Evolutionary conservation across 1,284 basidiomycete genomes (phyloP), one percentile per base, ranked within the genome.

Genomic region (Polyporus tsugae): DNA sequence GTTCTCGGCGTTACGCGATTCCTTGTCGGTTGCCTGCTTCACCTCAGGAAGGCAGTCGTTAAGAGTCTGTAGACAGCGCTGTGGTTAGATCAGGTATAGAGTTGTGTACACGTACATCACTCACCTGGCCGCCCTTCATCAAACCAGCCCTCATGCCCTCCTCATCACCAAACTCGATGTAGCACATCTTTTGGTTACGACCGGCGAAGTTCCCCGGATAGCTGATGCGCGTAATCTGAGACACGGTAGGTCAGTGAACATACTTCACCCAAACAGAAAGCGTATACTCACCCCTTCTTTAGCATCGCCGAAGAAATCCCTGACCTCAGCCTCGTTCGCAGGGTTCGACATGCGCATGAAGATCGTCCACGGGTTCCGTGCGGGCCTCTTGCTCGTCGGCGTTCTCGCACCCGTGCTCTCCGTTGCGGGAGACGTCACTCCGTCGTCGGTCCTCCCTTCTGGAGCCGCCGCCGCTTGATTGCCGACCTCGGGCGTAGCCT

Each of bases 131-230:
- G 74, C 92, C 89, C 74, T 89, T 90, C 70, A 88, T 89, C 33
- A 96, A 80, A 1, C 90, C 95, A 33, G 83, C 86, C 75, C 88
- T 91, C 92, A 96, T 94, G 29, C 89, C 85, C 59, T 91, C 91
- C 76, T 96, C 94, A 74, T 92, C 92, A 7, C 87, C 91, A 79
- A 96, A 97, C 78, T 97, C 95, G 68, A 96, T 88, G 75, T 95
- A 97, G 1, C 89, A 93, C 67, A 93, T 83, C 73, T 84, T 90
- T 73, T 83, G 80, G 66, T 72, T 82, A 66, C 87, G 86, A 35
- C 86, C 86, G 6, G 81, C 74, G 69, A 80, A 83, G n/a, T 82
- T 78, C 52, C 79, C 74, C 1, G 92, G 92, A 72, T 93, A 87
- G 74, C 88, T 87, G 71, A 96, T 85, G 65, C 87, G 85, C 41